A percentile compares a stretch with the other conserved stretches of the same genome.
Conservation (phyloP, 495 filamentous ascomycete genomes). For the Pyrenopolyporus hunteri region DNA sequence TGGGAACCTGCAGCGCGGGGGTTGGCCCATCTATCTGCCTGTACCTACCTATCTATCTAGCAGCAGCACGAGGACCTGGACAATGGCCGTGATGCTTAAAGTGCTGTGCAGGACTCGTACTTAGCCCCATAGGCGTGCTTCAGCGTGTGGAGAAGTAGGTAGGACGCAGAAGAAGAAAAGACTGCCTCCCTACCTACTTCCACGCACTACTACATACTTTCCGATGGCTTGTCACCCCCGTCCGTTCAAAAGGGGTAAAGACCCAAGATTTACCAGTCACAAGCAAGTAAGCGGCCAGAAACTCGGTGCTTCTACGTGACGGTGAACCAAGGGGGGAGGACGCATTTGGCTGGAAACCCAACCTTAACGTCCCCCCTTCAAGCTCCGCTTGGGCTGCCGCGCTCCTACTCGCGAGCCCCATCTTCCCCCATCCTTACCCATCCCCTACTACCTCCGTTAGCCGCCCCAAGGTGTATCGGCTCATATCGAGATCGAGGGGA, state of each 20-base stretch:
- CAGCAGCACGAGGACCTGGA: constrained; percentile 33
- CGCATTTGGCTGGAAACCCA: constrained; percentile 28
- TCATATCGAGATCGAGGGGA: constrained; percentile 44
- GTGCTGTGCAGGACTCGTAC: constrained; percentile 25
- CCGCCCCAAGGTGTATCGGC: constrained; percentile 39
- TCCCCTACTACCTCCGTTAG: constrained; percentile 39
- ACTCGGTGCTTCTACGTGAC: constrained; percentile 38
- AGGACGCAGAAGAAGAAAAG: constrained; percentile 19
- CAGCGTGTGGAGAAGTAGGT: constrained; percentile 21
- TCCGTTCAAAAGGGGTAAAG: constrained; percentile 32
- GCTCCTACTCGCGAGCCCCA: constrained; percentile 38
- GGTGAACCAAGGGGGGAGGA: constrained; percentile 17
- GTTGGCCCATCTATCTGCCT: constrained; percentile 28
- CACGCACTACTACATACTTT: constrained; percentile 32
- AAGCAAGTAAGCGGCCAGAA: constrained; percentile 39
- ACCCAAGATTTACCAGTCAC: constrained; percentile 32
- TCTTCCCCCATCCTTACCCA: constrained; percentile 32
- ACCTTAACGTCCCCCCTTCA: constrained; percentile 18
- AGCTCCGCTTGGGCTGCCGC: constrained; percentile 37
- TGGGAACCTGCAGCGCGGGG: constrained; percentile 39
- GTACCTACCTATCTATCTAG: constrained; percentile 34
- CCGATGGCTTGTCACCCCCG: constrained; percentile 38
- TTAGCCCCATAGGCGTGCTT: constrained; percentile 12
- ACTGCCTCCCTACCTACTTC: no score
- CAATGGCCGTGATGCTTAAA: constrained; percentile 28